Base-by-base conservation (phyloP, 225 moss, liverwort and hornwort species). In the Sphagnum tenellum region DNA sequence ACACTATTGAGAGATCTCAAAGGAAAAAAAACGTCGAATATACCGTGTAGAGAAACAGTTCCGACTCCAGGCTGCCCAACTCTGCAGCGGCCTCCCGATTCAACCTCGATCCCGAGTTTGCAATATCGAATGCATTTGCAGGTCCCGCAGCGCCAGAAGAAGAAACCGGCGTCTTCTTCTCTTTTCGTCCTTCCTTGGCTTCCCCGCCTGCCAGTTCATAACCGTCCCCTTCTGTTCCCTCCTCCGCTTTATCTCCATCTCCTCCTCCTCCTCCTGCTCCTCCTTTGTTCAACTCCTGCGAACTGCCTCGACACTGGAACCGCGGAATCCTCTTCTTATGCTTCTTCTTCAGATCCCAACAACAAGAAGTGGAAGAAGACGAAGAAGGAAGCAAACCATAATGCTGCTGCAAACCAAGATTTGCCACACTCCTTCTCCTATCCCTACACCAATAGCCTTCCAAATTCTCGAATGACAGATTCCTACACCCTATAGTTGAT, bases 11-110 rank as follows among this genome's bases (percentile, higher is more conserved):
- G 58, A 7, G 8, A 47, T 48, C 7, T 44, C 55, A 44, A 57
- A 63, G 12, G 55, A 3, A 44, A 12, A n/a, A 47, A 59, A 12
- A 63, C 3, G 29, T 29, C 29, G 1, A 29, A 44, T 70, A 44
- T 71, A 86, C 86, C 86, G 82, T 86, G 46, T 82, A 86, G 4
- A 82, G 68, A 52, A 65, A 73, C 46, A 86, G 68, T 69, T 86
- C 86, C 5, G 82, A 82, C 64, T 86, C 86, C 70, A 86, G 68
- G 45, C 73, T 77, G 14, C 62, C 77, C 47, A 71, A 69, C 57
- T 75, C 47, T 45, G 68, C 69, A 4, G 71, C 59, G 8, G 77
- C 44, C 62, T 68, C 29, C 29, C 29, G 70, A 63, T 80, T 77
- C 11, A 78, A 44, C 12, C 58, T 71, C 9, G 73, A 77, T 11